A percentile compares a stretch with the other conserved stretches of the same genome.
phyloP scores from a whole-genome alignment of 768 basidiomycete species.

The Leccinum longicurvipes region DNA sequence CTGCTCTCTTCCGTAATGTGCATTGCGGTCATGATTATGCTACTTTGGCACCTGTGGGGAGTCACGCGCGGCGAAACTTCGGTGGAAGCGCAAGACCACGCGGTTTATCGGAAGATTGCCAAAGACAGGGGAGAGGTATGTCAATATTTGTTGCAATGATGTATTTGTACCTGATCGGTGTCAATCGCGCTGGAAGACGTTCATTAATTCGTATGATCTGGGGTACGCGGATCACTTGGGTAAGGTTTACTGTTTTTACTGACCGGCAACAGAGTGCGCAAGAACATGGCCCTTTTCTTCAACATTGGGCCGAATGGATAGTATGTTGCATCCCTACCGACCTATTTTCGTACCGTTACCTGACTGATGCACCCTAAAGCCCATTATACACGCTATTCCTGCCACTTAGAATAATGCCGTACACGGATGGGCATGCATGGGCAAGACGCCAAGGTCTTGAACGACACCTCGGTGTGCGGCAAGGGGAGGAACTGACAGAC shows the following conservation, averaged over 20 bases:
- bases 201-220: slow-evolving; percentile 89
- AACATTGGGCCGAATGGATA: slow-evolving; percentile 79
- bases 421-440: slow-evolving; percentile 83
- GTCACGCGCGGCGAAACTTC: slow-evolving; percentile 76
- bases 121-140: slow-evolving; percentile 65
- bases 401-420: slow-evolving; percentile 75
- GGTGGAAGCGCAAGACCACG: slow-evolving; percentile 88
- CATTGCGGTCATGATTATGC: slow-evolving; percentile 71
- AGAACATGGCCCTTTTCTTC: slow-evolving; percentile 83
- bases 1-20: slow-evolving; percentile 74
- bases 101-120: slow-evolving; percentile 69
- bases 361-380: slow-evolving; percentile 37
- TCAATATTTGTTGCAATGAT: not conserved
- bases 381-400: slow-evolving; percentile 76
- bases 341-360: not conserved
- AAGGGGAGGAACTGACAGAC: slow-evolving; percentile 86
- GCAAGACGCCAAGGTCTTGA: slow-evolving; percentile 64
- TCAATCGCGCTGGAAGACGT: slow-evolving; percentile 44
- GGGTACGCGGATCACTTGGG: slow-evolving; percentile 47
- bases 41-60: slow-evolving; percentile 68
- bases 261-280: slow-evolving; percentile 34
- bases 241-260: not conserved
- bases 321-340: slow-evolving; percentile 47
- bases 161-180: not conserved
- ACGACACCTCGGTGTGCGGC: slow-evolving; percentile 57